Evolutionary conservation across 345 rosid genomes (phyloP), one percentile per base, ranked within the genome.

Genomic region (Heritiera fomes): DNA sequence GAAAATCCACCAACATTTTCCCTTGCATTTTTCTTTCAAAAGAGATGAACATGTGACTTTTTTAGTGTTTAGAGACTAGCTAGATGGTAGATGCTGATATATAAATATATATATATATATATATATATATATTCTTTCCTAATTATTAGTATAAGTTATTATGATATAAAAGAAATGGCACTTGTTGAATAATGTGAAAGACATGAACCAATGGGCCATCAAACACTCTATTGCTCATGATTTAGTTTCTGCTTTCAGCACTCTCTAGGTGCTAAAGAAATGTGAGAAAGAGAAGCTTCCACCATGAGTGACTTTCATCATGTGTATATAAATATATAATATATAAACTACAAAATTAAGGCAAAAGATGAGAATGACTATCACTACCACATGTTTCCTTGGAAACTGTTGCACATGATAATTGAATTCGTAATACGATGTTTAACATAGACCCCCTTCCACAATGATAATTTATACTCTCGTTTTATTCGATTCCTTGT

Each of bases 401-500:
- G 55, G 73, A 46, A 68, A 68, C 55, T 46, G 73, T 69, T 41
- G 32, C 71, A 66, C 71, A 40, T 66, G 2, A 66, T 17, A 38
- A 5, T 65, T 65, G 11, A 38, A 65, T 17, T 66, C 40, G 15
- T 61, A 5, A 30, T 65, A 40, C n/a, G 2, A 56, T 59, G 15
- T 28, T 59, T 23, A 9, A 64, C 7, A 64, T 15, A 46, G 69
- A 14, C 69, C 71, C 49, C 20, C 0, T 69, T 23, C 73, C 23
- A 18, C 13, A 67, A 23, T 47, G 46, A 20, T 12, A 12, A 68
- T 20, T 69, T 69, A 46, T 69, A 46, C 40, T 23, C 73, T 69
- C 30, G 10, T 23, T 69, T 65, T 45, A 20, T 13, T 23, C 23
- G 32, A 41, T 6, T 45, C 9, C 13, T 63, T 32, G 2, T 60